Conservation (phyloP, 192 early-diverging fungal species). For the Linnemannia zychae region DNA sequence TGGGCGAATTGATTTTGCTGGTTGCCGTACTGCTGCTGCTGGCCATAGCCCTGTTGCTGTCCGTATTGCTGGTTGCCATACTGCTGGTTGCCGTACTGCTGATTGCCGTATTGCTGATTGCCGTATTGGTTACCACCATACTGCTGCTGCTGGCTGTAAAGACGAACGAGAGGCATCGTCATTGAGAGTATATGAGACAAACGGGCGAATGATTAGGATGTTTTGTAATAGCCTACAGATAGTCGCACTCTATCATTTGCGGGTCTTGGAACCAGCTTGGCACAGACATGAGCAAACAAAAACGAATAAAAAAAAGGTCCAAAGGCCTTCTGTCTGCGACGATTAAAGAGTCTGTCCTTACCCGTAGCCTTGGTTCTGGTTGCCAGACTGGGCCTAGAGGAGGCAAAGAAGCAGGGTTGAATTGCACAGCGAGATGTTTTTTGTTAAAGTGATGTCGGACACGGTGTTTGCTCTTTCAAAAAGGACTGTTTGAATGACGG, state of each 20-base stretch:
- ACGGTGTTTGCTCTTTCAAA: not conserved
- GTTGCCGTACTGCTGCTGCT: conserved; percentile 31
- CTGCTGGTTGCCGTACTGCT: conserved; percentile 21
- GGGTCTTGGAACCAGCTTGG: not conserved
- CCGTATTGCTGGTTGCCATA: conserved; percentile 5
- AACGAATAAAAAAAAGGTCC: not conserved
- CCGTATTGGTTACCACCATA: conserved; percentile 32
- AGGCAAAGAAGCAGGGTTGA: not conserved
- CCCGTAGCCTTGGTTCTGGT: conserved; percentile 49
- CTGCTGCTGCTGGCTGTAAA: conserved; percentile 27
- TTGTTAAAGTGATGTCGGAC: not conserved
- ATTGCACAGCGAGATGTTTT: not conserved
- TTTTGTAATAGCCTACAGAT: not conserved
- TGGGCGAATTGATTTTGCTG: conserved; percentile 43
- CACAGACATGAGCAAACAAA: not conserved
- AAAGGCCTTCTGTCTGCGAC: not conserved
- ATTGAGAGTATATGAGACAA: conserved; percentile 8
- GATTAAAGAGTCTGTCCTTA: conserved; percentile 4
- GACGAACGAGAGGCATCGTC: not conserved
- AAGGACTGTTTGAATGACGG: not conserved
- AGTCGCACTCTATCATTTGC: not conserved
- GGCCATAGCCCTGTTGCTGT: conserved; percentile 27
- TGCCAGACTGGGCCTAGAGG: conserved; percentile 43
- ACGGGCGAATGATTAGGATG: not conserved
- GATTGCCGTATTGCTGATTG: conserved; percentile 26